phyloP scores from a whole-genome alignment of 2,329 filamentous ascomycete genomes.

The Aspergillus sp. region DNA sequence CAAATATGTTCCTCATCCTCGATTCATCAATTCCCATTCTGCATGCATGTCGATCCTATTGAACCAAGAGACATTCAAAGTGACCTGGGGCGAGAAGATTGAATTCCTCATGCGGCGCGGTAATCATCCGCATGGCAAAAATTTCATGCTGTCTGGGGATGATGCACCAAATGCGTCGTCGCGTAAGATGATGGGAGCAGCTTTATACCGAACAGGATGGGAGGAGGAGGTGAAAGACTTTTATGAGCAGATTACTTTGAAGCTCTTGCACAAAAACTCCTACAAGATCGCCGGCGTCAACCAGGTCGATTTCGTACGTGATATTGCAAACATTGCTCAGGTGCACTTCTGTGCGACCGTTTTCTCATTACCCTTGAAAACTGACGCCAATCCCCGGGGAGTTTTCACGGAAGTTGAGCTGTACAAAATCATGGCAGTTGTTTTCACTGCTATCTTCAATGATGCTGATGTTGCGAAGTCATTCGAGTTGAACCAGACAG shows the following conservation, averaged over 20 bases:
- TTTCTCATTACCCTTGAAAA: constrained; percentile 58
- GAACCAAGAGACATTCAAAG: constrained; percentile 46
- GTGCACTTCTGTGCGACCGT: constrained; percentile 56
- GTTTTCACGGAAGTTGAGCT: constrained; percentile 56
- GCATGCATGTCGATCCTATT: constrained; percentile 45
- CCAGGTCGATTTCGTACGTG: constrained; percentile 50
- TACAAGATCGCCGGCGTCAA: constrained; percentile 47
- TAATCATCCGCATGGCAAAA: constrained; percentile 39
- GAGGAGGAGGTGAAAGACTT: constrained; percentile 46
- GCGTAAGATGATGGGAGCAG: constrained; percentile 43
- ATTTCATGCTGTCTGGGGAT: constrained; percentile 52
- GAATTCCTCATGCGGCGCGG: constrained; percentile 44
- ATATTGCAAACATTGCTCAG: constrained; percentile 54
- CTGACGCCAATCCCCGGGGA: constrained; percentile 49
- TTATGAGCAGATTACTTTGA: constrained; percentile 49
- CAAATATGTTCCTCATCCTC: constrained; percentile 31
- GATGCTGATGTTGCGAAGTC: constrained; percentile 54
- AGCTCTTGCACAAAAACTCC: constrained; percentile 45
- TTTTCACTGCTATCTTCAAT: constrained; percentile 57
- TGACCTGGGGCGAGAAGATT: constrained; percentile 48
- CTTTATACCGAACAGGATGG: constrained; percentile 49
- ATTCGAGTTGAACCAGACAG: constrained; percentile 52
- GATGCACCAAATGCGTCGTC: constrained; percentile 41
- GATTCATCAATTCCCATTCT: constrained; percentile 46
- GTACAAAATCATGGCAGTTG: constrained; percentile 53